Evolutionary conservation across 2,329 filamentous ascomycete genomes (phyloP).

Genomic region (Saccharata proteae): DNA sequence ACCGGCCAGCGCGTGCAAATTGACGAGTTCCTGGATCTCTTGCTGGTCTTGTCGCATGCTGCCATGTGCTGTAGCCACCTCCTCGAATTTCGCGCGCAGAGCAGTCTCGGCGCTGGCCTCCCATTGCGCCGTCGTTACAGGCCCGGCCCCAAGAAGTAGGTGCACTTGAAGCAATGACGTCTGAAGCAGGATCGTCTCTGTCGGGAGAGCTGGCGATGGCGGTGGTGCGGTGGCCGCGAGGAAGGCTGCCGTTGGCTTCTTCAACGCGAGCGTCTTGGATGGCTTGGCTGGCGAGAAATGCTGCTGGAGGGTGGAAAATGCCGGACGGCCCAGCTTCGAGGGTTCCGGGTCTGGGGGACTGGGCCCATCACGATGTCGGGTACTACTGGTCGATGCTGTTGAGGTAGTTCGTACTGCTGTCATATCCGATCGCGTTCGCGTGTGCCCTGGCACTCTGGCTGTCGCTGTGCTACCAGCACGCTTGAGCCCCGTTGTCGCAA

Average conservation of each 20-base stretch:
- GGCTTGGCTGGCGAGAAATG: slow-evolving; percentile 27
- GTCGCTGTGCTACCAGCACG: not conserved
- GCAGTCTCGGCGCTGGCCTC: slow-evolving; percentile 19
- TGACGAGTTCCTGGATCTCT: slow-evolving; percentile 23
- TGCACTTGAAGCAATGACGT: slow-evolving; percentile 27
- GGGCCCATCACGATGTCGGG: not conserved
- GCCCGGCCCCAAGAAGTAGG: slow-evolving; percentile 20
- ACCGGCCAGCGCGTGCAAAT: slow-evolving; percentile 22
- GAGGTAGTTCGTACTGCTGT: slow-evolving; percentile 1
- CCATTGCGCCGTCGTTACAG: slow-evolving; percentile 17
- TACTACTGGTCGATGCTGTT: not conserved
- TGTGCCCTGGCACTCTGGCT: too few relatives aligned
- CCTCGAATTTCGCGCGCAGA: slow-evolving; percentile 22
- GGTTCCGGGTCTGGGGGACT: slow-evolving; percentile 1
- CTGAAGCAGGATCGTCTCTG: slow-evolving; percentile 22
- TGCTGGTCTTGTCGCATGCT: slow-evolving; percentile 24
- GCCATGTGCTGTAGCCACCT: slow-evolving; percentile 23
- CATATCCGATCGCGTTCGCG: slow-evolving; percentile 6
- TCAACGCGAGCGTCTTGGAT: slow-evolving; percentile 15
- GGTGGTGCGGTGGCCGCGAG: slow-evolving; percentile 18
- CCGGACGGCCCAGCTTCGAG: slow-evolving; percentile 11
- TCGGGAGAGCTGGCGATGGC: slow-evolving; percentile 13
- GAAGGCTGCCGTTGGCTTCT: slow-evolving; percentile 20
- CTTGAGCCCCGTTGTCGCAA: not conserved
- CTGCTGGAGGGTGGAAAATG: slow-evolving; percentile 26